phyloP scores from a whole-genome alignment of 2,329 filamentous ascomycete genomes.

The Bertia moriformis region DNA sequence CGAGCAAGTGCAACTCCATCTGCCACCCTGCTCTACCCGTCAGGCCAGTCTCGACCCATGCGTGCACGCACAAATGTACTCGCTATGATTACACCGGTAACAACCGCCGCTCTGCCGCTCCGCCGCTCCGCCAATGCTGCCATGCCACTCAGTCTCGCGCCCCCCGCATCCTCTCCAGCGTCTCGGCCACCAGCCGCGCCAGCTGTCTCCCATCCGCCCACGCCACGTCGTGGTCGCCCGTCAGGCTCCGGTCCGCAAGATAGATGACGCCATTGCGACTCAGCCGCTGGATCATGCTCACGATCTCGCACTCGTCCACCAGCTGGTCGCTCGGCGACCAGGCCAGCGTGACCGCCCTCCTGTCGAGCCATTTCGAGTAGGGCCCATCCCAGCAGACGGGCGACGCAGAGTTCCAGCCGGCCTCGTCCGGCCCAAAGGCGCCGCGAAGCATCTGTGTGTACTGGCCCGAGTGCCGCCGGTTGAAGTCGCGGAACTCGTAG shows the following conservation, averaged over 20 bases:
- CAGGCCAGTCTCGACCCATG: no score
- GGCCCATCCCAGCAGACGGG: conserved; percentile 16
- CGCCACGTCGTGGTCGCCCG: conserved; percentile 46
- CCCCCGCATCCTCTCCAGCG: conserved; percentile 3
- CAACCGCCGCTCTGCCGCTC: neutral
- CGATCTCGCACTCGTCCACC: conserved; percentile 16
- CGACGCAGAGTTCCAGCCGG: conserved; percentile 19
- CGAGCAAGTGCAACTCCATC: no score
- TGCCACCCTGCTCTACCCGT: no score
- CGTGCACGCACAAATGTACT: no score
- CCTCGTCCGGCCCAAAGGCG: conserved; percentile 21
- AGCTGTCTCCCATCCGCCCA: conserved; percentile 46
- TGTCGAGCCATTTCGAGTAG: conserved; percentile 11
- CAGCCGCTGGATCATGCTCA: conserved; percentile 8
- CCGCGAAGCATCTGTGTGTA: conserved; percentile 22
- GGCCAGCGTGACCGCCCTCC: conserved; percentile 18
- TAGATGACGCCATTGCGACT: conserved; percentile 12
- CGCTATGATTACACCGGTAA: neutral
- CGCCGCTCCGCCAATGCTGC: neutral
- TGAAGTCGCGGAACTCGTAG: conserved; percentile 19
- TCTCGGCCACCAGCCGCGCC: conserved; percentile 24
- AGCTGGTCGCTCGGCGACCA: conserved; percentile 22
- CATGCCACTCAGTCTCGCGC: neutral
- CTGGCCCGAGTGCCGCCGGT: conserved; percentile 11
- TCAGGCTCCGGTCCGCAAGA: conserved; percentile 27